Base-by-base conservation (phyloP, 75 land plant species). In the Ceratopteris richardii region DNA sequence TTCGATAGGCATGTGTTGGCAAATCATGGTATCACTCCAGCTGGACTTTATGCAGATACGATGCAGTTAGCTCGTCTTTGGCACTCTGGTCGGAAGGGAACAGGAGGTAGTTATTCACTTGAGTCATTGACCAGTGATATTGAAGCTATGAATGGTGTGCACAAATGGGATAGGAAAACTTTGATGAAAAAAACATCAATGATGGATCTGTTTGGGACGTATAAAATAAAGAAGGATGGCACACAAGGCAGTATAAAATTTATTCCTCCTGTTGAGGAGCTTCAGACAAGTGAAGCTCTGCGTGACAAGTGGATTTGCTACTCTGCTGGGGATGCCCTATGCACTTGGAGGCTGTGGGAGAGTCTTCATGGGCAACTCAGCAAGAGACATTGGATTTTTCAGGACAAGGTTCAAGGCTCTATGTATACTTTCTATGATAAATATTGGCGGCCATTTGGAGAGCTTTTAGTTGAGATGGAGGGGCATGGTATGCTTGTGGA, bases 11-110 rank as follows among this genome's bases (percentile, higher is more conserved):
- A 93, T 67, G 56, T 88, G 27, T 44, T 93, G 44, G 86, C 77
- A 61, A 93, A 90, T 55, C 82, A 88, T 78, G 95, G 95, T 17
- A 73, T 92, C 26, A 72, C 76, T 46, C 63, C 81, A 48, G 46
- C 77, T 57, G 98, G 98, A 7, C 88, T 93, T 43, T 76, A 88
- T 75, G 90, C 84, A 21, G 94, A 92, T 53, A 92, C 94, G 18
- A 85, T 92, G 87, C 98, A 92, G 67, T 85, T 92, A 77, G 98
- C 98, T 39, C 80, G 90, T 23, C 70, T 92, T 7, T 85, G 83
- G 84, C 77, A 92, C 72, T 92, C 98, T 62, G 87, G 87, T 42
- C 77, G 94, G 29, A 57, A 73, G 21, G 67, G 66, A 14, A 25
- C 57, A 10, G 63, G 67, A 43, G 95, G 94, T 66, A 95, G 95